Evolutionary conservation across 192 early-diverging fungal species (phyloP), one percentile per base, ranked within the genome.

Genomic region (Bifiguratus adelaidae): DNA sequence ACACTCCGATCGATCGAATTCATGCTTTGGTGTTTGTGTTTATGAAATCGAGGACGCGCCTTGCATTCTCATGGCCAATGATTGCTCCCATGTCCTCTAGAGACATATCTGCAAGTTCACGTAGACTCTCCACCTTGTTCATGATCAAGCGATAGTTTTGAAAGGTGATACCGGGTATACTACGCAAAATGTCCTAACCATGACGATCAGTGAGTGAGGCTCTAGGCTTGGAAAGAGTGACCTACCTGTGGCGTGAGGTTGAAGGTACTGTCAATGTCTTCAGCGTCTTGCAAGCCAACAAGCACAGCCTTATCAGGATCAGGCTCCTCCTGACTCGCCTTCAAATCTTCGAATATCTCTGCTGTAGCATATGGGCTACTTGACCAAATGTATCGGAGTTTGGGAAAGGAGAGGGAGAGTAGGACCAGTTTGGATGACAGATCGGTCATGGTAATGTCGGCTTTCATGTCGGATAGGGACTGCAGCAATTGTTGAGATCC

Each of bases 311-410:
- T 60, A 12, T 81, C 73, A 15, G 63, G 52, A 44, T 86, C 71
- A 0, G 95, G 93, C 40, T 92, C 89, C 8, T 70, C 69, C 28
- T 82, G 74, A 59, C 62, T 48, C 52, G 73, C 74, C 69, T 98
- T 95, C 42, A 98, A 68, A 60, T 96, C 89, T 30, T 83, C 71
- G 56, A 98, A 95, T 30, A 98, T 88, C 24, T 77, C 73, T 4
- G 88, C 90, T 0, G 91, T 94, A 23, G 82, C 88, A 44, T 81
- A 65, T 2, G 87, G 85, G 56, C 83, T 89, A 18, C 77, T 66
- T 28, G 85, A 87, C 95, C 95, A 98, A 18, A 97, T 70, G 8
- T 91, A 68, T 41, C 77, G 61, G 48, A 98, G 48, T 2, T 84
- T 86, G 1, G 91, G 89, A 52, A 98, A 95, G 18, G 83, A 65